Percentiles rank a stretch among this genome's conserved stretches.
Conservation (phyloP, 805 yeast species). For the Schizosaccharomyces octosporus region DNA sequence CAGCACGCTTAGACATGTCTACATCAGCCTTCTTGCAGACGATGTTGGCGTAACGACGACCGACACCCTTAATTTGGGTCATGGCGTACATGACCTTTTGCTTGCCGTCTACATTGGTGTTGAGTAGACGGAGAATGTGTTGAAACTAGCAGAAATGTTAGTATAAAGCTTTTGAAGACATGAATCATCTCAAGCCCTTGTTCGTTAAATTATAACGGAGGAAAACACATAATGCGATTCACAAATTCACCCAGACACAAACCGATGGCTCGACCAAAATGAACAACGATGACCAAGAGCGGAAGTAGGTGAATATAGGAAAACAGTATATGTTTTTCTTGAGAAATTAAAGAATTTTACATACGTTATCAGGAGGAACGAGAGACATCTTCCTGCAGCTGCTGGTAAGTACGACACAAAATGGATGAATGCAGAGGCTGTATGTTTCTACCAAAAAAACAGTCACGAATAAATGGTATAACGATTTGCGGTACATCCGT, state of each 20-base stretch:
- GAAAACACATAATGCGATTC: no score
- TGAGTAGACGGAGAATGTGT: conserved; percentile 99
- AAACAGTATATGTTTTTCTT: neutral
- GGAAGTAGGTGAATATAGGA: neutral
- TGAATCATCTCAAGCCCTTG: no score
- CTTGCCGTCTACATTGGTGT: conserved; percentile 99
- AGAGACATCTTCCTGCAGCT: conserved; percentile 1
- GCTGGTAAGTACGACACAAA: neutral
- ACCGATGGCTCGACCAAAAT: neutral
- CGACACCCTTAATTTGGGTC: conserved; percentile 97
- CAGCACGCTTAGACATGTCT: conserved; percentile 95
- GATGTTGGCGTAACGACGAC: conserved; percentile 99
- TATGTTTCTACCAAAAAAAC: no score
- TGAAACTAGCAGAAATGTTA: conserved; percentile 31
- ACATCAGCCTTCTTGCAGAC: conserved; percentile 99
- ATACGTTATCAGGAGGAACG: conserved; percentile 1
- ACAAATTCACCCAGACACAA: neutral
- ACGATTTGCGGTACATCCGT: no score
- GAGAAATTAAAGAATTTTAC: neutral
- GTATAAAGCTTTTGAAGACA: no score
- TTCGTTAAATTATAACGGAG: no score
- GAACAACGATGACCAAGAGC: neutral
- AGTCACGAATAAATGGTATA: no score
- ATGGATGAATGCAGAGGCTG: no score
- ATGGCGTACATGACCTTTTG: conserved; percentile 99